These are phyloP conservation scores for Herpomyces periplanetae DNA, from an alignment of 2,329 filamentous ascomycete genomes.

Conservation along the genomic window DNA sequence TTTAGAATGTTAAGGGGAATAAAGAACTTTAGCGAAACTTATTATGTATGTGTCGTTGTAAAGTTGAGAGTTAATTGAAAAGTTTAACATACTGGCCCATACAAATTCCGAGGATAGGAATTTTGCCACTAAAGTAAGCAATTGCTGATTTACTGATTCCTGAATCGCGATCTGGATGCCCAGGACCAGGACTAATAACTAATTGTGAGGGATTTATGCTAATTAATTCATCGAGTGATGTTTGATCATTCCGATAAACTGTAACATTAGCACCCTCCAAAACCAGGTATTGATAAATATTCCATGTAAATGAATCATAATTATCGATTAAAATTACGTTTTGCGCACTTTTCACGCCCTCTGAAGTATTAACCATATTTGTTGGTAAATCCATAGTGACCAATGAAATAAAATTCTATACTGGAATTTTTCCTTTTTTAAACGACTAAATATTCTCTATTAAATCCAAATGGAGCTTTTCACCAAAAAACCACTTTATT, in stretches of 20 bases:
- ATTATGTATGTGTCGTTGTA: background rate
- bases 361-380: too few species aligned
- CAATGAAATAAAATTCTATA: too few species aligned
- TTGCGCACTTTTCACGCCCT: too few species aligned
- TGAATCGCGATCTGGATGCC: constrained; percentile 61
- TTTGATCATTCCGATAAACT: constrained; percentile 68
- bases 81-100: constrained; percentile 41
- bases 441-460: too few species aligned
- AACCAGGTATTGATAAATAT: constrained; percentile 88
- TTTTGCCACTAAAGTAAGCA: constrained; percentile 58
- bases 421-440: too few species aligned
- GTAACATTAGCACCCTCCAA: constrained; percentile 75
- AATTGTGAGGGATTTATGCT: constrained; percentile 58
- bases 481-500: too few species aligned
- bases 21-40: constrained; percentile 1
- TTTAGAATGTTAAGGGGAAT: background rate
- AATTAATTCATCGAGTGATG: constrained; percentile 46
- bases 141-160: constrained; percentile 79
- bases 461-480: too few species aligned
- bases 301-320: constrained; percentile 98
- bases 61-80: too few species aligned
- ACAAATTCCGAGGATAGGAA: constrained; percentile 83
- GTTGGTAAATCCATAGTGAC: too few species aligned
- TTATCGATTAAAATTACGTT: constrained; percentile 93
- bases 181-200: constrained; percentile 73